Evolutionary conservation across 2,329 filamentous ascomycete species (phyloP).

Genomic region (Arthrobotrys sphaeroides): DNA sequence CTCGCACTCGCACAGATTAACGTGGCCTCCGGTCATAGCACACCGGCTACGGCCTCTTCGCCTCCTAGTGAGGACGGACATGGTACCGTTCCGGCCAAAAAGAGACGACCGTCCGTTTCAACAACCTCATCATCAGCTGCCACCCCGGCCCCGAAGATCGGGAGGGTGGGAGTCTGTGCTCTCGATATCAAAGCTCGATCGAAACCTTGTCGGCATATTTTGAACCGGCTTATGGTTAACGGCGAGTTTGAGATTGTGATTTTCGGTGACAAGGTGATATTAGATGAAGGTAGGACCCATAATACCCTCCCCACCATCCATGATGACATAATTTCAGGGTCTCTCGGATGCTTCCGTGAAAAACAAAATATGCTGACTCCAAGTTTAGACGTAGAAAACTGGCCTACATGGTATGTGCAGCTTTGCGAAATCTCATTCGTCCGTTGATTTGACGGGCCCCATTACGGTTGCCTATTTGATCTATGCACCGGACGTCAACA

Average conservation of each 20-base stretch:
- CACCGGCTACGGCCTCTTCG: slow-evolving; percentile 37
- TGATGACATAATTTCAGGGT: neutral
- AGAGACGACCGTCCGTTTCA: slow-evolving; percentile 50
- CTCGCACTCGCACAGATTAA: slow-evolving; percentile 32
- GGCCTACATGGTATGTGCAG: slow-evolving; percentile 78
- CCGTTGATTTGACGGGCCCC: slow-evolving; percentile 12
- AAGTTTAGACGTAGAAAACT: slow-evolving; percentile 80
- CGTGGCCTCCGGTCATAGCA: slow-evolving; percentile 26
- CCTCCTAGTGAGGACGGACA: slow-evolving; percentile 48
- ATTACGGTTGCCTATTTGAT: slow-evolving; percentile 32
- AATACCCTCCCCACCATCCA: neutral
- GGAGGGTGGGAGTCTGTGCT: slow-evolving; percentile 89
- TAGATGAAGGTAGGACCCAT: slow-evolving; percentile 77
- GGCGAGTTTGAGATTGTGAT: slow-evolving; percentile 96
- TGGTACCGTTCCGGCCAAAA: slow-evolving; percentile 10
- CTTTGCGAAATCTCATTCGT: slow-evolving; percentile 27
- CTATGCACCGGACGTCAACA: slow-evolving; percentile 56
- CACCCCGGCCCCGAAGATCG: slow-evolving; percentile 61
- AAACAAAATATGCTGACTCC: slow-evolving; percentile 46
- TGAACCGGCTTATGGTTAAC: slow-evolving; percentile 89
- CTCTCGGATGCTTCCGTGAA: slow-evolving; percentile 11
- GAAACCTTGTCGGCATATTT: slow-evolving; percentile 94
- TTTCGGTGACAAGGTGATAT: slow-evolving; percentile 97
- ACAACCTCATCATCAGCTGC: slow-evolving; percentile 28
- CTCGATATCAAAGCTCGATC: slow-evolving; percentile 94